These are phyloP conservation scores for Fagus sylvatica DNA, from an alignment of 306 rosid genomes.

Conservation along the genomic window DNA sequence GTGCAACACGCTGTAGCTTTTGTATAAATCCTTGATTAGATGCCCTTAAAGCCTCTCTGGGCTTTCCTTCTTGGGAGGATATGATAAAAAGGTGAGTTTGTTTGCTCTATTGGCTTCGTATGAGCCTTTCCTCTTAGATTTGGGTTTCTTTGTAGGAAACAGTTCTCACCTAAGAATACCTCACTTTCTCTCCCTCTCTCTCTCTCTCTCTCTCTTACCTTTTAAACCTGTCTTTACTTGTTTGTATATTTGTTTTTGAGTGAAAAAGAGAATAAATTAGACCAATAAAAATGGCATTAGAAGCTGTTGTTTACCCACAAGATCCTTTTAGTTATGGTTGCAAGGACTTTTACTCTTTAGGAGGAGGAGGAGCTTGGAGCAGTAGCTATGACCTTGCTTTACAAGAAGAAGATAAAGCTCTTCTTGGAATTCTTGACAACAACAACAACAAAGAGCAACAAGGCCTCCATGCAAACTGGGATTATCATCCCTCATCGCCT, in stretches of 20 bases:
- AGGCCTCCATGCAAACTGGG: slow-evolving; percentile 21
- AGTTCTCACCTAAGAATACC: background rate
- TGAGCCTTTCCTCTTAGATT: background rate
- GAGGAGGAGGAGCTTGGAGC: background rate
- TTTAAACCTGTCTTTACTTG: background rate
- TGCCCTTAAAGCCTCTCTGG: slow-evolving; percentile 21
- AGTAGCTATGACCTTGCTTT: slow-evolving; percentile 25
- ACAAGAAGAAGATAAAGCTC: slow-evolving; percentile 31
- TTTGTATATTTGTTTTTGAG: background rate
- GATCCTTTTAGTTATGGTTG: slow-evolving; percentile 34
- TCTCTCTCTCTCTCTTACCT: no score
- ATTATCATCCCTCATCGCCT: slow-evolving; percentile 28
- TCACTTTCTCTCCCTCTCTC: no score
- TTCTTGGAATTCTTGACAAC: slow-evolving; percentile 13
- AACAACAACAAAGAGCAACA: background rate
- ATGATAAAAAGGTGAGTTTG: slow-evolving; percentile 51
- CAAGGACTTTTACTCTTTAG: slow-evolving; percentile 36
- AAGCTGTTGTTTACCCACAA: slow-evolving; percentile 46
- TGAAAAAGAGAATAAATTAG: background rate
- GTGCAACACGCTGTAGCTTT: slow-evolving; percentile 59
- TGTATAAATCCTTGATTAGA: slow-evolving; percentile 22
- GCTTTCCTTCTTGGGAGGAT: slow-evolving; percentile 19
- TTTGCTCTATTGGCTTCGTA: slow-evolving; percentile 41
- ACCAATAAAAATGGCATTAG: slow-evolving; percentile 42
- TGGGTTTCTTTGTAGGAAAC: background rate